Evolutionary conservation across 257 asterid genomes (phyloP).

Genomic region (Apocynum venetum): DNA sequence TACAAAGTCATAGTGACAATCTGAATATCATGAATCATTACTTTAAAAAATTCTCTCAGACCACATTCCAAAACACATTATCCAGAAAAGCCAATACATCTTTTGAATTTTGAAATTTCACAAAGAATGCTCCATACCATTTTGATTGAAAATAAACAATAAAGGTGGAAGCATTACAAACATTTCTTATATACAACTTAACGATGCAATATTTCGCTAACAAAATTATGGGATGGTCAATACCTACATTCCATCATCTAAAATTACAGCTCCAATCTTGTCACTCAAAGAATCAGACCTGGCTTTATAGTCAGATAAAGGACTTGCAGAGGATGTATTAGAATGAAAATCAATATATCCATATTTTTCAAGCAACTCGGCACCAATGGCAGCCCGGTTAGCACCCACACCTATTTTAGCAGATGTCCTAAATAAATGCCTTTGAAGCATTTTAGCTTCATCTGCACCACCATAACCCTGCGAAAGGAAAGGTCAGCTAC

Average conservation of each 20-base stretch:
- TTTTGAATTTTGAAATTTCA: neutral
- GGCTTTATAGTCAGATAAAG: slow-evolving; percentile 16
- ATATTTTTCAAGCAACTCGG: slow-evolving; percentile 41
- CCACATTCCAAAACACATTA: neutral
- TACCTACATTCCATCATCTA: slow-evolving; percentile 99
- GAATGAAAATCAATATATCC: slow-evolving; percentile 32
- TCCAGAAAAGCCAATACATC: neutral
- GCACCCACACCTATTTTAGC: slow-evolving; percentile 79
- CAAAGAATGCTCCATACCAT: neutral
- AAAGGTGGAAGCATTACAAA: neutral
- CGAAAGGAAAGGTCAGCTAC: slow-evolving; percentile 2
- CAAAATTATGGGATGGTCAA: slow-evolving; percentile 13
- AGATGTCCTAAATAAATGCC: slow-evolving; percentile 58
- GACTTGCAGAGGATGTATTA: slow-evolving; percentile 17
- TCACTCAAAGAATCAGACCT: slow-evolving; percentile 21
- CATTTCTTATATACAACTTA: neutral
- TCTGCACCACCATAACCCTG: slow-evolving; percentile 94
- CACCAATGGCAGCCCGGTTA: slow-evolving; percentile 65
- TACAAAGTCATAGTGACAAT: slow-evolving; percentile 11
- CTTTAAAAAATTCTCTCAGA: neutral
- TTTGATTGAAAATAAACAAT: neutral
- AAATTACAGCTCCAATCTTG: slow-evolving; percentile 57
- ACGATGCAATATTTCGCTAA: neutral
- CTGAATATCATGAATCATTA: neutral
- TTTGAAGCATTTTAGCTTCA: slow-evolving; percentile 87